Conservation (phyloP, 140 eudicot genomes). For the Stevia rebaudiana region DNA sequence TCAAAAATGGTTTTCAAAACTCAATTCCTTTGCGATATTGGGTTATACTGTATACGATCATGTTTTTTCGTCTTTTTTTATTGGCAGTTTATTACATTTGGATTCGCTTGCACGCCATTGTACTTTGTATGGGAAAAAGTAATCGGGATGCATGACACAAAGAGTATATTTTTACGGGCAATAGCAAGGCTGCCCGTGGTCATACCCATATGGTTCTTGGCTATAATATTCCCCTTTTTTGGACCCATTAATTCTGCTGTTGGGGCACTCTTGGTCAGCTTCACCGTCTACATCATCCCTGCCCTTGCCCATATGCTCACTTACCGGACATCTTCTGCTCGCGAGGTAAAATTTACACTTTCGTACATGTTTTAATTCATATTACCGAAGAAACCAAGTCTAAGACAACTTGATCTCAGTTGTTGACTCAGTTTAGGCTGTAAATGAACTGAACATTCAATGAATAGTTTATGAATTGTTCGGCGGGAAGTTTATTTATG, state of each 20-base stretch:
- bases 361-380: too few species aligned
- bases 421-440: too few species aligned
- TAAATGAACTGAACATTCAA: too few species aligned
- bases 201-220: slow-evolving; percentile 73
- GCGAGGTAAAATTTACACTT: slow-evolving; percentile 40
- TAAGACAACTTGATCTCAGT: neutral
- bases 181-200: slow-evolving; percentile 69
- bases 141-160: slow-evolving; percentile 59
- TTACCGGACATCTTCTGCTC: slow-evolving; percentile 49
- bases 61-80: neutral
- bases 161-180: slow-evolving; percentile 60
- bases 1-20: too few species aligned
- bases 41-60: too few species aligned
- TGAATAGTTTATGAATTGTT: too few species aligned
- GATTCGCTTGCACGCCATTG: slow-evolving; percentile 78
- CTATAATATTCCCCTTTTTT: slow-evolving; percentile 70
- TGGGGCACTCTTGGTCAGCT: slow-evolving; percentile 77
- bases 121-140: slow-evolving; percentile 82
- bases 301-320: slow-evolving; percentile 80
- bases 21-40: too few species aligned
- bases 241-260: slow-evolving; percentile 82
- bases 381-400: too few species aligned
- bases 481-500: too few species aligned
- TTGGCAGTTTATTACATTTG: slow-evolving; percentile 72
- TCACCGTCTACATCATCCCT: slow-evolving; percentile 81